These are phyloP conservation scores for Acorus gramineus DNA, from an alignment of 106 monocot genomes.

Conservation along the genomic window DNA sequence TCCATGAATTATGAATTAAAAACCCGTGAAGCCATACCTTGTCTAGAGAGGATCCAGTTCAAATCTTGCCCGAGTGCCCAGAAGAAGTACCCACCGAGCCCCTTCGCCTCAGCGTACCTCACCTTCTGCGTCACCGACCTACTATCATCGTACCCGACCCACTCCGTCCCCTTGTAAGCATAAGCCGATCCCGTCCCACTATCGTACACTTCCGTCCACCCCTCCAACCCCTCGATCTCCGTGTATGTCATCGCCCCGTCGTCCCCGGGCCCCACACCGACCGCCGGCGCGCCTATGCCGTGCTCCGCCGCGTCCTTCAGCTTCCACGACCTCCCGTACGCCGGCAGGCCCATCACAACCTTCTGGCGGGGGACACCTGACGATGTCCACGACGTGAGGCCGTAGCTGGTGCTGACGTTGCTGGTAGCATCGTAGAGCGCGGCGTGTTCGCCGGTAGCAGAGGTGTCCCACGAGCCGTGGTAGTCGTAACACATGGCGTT, in stretches of 20 bases:
- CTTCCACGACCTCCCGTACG: slow-evolving; percentile 28
- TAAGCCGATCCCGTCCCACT: neutral
- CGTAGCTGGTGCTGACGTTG: slow-evolving; percentile 30
- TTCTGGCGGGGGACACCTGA: slow-evolving; percentile 19
- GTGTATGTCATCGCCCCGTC: slow-evolving; percentile 13
- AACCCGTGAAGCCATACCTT: neutral
- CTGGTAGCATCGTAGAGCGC: slow-evolving; percentile 18
- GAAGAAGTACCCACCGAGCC: slow-evolving; percentile 29
- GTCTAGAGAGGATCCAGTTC: slow-evolving; percentile 13
- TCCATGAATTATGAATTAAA: neutral
- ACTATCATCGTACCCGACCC: slow-evolving; percentile 28
- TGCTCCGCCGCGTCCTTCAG: slow-evolving; percentile 20
- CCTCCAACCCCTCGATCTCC: slow-evolving; percentile 11
- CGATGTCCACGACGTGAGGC: slow-evolving; percentile 19
- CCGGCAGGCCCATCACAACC: slow-evolving; percentile 29
- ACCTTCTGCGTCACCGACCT: slow-evolving; percentile 21
- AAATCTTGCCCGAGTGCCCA: slow-evolving; percentile 25
- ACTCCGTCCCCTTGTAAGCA: slow-evolving; percentile 11
- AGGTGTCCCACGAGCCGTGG: slow-evolving; percentile 27
- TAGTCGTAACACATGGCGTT: slow-evolving; percentile 37
- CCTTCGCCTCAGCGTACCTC: slow-evolving; percentile 5
- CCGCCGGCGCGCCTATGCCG: slow-evolving; percentile 33
- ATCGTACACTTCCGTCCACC: slow-evolving; percentile 14
- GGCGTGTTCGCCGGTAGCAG: slow-evolving; percentile 21
- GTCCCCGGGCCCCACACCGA: slow-evolving; percentile 13